A percentile compares a stretch with the other conserved stretches of the same genome.
These are phyloP conservation scores for Musa beccarii DNA, from an alignment of 176 grass and related monocot species.

Conservation along the genomic window DNA sequence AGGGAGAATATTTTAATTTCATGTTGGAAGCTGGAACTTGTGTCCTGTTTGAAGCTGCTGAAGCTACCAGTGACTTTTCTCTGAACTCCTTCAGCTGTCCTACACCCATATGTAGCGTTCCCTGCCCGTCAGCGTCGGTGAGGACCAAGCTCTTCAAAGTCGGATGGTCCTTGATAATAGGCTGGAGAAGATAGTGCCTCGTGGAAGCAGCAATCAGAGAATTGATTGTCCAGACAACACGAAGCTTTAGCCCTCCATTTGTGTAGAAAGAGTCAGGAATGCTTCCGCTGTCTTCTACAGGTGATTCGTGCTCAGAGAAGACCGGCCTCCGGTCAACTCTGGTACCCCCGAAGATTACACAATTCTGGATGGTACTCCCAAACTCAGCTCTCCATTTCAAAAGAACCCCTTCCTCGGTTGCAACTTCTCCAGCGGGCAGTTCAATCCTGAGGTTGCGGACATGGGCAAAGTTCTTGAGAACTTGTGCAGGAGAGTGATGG, in stretches of 20 bases:
- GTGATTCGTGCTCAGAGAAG: constrained; percentile 22
- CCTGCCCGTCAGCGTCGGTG: constrained; percentile 62
- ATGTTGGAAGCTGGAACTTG: constrained; percentile 88
- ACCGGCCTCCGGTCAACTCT: constrained; percentile 34
- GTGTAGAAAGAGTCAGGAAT: constrained; percentile 95
- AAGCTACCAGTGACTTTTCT: constrained; percentile 59
- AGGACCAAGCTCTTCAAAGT: constrained; percentile 64
- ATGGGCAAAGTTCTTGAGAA: constrained; percentile 61
- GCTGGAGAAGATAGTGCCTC: constrained; percentile 69
- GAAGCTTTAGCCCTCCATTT: constrained; percentile 79
- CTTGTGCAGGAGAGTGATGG: constrained; percentile 73
- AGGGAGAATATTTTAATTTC: constrained; percentile 79
- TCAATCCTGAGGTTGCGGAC: constrained; percentile 57
- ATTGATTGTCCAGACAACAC: constrained; percentile 95
- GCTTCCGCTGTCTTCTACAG: constrained; percentile 64
- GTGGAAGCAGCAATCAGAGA: constrained; percentile 88
- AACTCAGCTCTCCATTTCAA: constrained; percentile 90
- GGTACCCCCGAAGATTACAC: constrained; percentile 76
- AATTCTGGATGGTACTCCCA: constrained; percentile 80
- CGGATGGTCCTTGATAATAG: constrained; percentile 79
- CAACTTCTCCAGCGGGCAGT: constrained; percentile 71
- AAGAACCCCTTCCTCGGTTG: constrained; percentile 67
- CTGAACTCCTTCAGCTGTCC: constrained; percentile 87
- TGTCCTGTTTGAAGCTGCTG: constrained; percentile 77
- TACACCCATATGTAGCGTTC: constrained; percentile 63